A percentile compares a stretch with the other conserved stretches of the same genome.
Conservation (phyloP, 1,284 basidiomycete species). For the Marasmius fiardii region DNA sequence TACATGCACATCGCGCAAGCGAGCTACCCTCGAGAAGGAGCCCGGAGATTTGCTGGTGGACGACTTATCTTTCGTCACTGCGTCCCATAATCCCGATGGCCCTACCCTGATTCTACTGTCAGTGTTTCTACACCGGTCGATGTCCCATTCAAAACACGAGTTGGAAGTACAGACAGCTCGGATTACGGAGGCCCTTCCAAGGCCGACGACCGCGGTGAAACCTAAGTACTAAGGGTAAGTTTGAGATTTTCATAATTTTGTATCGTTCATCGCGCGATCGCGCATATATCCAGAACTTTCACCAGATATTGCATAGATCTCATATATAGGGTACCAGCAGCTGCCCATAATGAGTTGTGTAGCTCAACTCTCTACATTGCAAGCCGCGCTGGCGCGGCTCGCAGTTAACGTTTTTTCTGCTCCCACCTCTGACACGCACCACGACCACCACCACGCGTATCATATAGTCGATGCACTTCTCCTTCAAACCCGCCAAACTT, state of each 20-base stretch:
- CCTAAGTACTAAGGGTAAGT: constrained; percentile 1
- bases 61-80: constrained; percentile 16
- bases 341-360: no score
- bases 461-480: not conserved
- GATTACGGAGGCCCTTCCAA: constrained; percentile 3
- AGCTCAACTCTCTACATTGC: no score
- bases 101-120: constrained; percentile 12
- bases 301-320: no score
- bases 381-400: no score
- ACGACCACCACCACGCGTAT: not conserved
- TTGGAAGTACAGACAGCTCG: constrained; percentile 5
- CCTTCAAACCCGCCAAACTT: not conserved
- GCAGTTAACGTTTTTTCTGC: no score
- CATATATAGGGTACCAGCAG: no score
- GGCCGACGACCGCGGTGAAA: constrained; percentile 6
- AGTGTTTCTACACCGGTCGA: constrained; percentile 16
- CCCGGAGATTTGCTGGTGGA: constrained; percentile 14
- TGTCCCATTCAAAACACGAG: constrained; percentile 15
- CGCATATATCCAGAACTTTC: no score
- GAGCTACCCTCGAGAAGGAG: constrained; percentile 13
- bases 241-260: no score
- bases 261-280: no score
- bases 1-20: constrained; percentile 44
- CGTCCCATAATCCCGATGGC: constrained; percentile 15
- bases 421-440: not conserved